phyloP scores from a whole-genome alignment of 176 grass and related monocot species.

The Carex kokanica region DNA sequence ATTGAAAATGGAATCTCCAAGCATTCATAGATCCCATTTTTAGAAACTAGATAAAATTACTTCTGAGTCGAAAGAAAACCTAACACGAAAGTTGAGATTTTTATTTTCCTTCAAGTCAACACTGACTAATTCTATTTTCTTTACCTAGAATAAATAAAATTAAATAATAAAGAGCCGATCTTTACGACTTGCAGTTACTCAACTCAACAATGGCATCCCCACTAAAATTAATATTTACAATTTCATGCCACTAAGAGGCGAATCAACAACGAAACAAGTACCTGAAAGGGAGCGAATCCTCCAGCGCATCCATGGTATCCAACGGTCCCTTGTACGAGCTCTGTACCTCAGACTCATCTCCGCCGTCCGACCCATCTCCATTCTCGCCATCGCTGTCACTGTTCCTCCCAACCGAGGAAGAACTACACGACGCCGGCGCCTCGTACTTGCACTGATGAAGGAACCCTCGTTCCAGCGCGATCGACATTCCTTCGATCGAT shows the following conservation, averaged over 20 bases:
- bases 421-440: slow-evolving; percentile 40
- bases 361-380: slow-evolving; percentile 48
- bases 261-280: slow-evolving; percentile 11
- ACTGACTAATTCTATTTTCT: background rate
- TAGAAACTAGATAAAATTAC: background rate
- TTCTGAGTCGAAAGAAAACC: background rate
- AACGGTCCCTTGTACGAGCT: slow-evolving; percentile 76
- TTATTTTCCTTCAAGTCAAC: slow-evolving; percentile 3
- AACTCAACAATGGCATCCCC: slow-evolving; percentile 5
- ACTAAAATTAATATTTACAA: background rate
- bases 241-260: slow-evolving; percentile 27
- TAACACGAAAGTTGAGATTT: background rate
- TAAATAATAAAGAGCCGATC: slow-evolving; percentile 30
- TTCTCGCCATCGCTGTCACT: slow-evolving; percentile 48
- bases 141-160: background rate
- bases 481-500: slow-evolving; percentile 53
- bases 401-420: slow-evolving; percentile 55
- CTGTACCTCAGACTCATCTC: slow-evolving; percentile 84
- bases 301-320: slow-evolving; percentile 83
- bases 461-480: slow-evolving; percentile 49
- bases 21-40: background rate
- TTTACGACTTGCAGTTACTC: slow-evolving; percentile 19
- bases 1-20: background rate
- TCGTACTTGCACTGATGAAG: slow-evolving; percentile 39
- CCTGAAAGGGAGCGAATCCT: slow-evolving; percentile 87